These are phyloP conservation scores for Biscutella laevigata DNA, from an alignment of 441 rosid species.

Conservation along the genomic window DNA sequence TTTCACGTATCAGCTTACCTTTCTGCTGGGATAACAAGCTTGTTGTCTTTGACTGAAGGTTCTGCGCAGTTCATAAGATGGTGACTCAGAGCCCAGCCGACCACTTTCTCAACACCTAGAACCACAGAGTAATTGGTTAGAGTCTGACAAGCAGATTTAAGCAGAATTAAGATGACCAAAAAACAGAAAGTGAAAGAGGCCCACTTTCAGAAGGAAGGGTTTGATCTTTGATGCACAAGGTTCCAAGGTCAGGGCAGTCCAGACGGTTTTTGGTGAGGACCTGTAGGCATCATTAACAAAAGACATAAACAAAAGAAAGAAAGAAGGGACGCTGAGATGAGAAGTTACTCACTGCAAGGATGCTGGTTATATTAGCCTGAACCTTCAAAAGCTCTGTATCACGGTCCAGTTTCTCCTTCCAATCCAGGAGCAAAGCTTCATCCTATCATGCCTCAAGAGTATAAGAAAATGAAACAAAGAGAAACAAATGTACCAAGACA, in stretches of 20 bases:
- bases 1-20: too few relatives aligned
- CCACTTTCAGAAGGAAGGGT: constrained; percentile 67
- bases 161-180: background rate
- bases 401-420: constrained; percentile 93
- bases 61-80: constrained; percentile 70
- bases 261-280: constrained; percentile 55
- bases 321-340: background rate
- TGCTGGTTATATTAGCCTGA: constrained; percentile 60
- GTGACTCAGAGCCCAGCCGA: constrained; percentile 88
- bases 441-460: constrained; percentile 48
- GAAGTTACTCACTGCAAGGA: constrained; percentile 56
- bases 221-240: constrained; percentile 68
- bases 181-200: constrained; percentile 20
- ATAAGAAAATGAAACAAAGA: constrained; percentile 20
- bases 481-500: background rate
- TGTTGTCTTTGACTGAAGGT: constrained; percentile 49
- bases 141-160: constrained; percentile 1
- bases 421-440: constrained; percentile 78
- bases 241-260: constrained; percentile 73
- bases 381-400: constrained; percentile 85
- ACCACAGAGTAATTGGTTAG: background rate
- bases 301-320: background rate
- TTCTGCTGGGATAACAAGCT: constrained; percentile 62
- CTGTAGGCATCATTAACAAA: constrained; percentile 14
- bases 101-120: constrained; percentile 84